Evolutionary conservation across 768 basidiomycete species (phyloP).

Genomic region (Floccularia luteovirens): DNA sequence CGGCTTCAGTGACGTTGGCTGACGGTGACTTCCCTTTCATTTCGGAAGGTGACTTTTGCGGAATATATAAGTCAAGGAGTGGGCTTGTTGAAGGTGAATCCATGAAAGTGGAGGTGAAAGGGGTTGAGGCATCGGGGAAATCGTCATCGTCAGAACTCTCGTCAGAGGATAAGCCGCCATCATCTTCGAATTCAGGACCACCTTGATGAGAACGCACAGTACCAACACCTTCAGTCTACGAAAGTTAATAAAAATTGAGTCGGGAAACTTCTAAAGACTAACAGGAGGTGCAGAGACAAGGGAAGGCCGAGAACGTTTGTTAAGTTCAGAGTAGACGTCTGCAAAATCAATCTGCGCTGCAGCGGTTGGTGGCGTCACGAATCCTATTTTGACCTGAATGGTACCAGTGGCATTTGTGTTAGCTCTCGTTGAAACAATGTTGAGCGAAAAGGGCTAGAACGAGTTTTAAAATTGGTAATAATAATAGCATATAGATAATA

Average conservation of each 20-base stretch:
- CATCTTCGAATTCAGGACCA: constrained; percentile 61
- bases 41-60: constrained; percentile 6
- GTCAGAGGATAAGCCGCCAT: constrained; percentile 60
- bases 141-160: constrained; percentile 20
- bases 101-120: constrained; percentile 7
- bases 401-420: constrained; percentile 30
- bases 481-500: not conserved
- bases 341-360: constrained; percentile 40
- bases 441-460: constrained; percentile 25
- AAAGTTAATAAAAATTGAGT: constrained; percentile 3
- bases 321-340: constrained; percentile 56
- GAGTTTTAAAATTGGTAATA: constrained; percentile 6
- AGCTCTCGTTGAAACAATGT: constrained; percentile 33
- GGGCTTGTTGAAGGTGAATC: constrained; percentile 14
- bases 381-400: constrained; percentile 39
- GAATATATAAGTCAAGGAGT: constrained; percentile 13
- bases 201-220: constrained; percentile 61
- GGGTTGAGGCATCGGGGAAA: constrained; percentile 16
- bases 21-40: not conserved
- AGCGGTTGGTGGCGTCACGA: constrained; percentile 36
- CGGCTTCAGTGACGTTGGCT: not conserved
- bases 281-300: constrained; percentile 77
- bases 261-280: constrained; percentile 17
- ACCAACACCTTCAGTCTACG: constrained; percentile 79
- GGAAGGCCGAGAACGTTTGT: constrained; percentile 55